Conservation (phyloP, 306 rosid species). For the Lathyrus oleraceus region DNA sequence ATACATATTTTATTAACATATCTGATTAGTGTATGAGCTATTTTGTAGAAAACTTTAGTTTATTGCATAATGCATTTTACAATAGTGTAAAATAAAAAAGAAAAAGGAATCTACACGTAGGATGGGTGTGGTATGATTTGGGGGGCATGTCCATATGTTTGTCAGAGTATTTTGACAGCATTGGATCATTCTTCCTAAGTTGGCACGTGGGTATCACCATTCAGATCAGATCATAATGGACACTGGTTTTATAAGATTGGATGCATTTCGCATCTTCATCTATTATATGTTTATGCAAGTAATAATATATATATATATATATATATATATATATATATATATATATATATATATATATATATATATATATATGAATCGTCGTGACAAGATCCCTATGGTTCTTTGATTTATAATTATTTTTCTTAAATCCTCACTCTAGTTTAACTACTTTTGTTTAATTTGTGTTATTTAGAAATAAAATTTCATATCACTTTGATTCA, state of each 20-base stretch:
- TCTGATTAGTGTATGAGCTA: slow-evolving; percentile 5
- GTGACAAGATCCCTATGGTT: too few relatives aligned
- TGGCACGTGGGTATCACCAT: slow-evolving; percentile 39
- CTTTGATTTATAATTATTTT: too few relatives aligned
- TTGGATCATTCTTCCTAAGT: slow-evolving; percentile 36
- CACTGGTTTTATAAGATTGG: slow-evolving; percentile 18
- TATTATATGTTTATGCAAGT: not conserved
- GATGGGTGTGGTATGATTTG: slow-evolving; percentile 23
- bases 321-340: too few relatives aligned
- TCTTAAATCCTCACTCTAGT: too few relatives aligned
- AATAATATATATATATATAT: not conserved
- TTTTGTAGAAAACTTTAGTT: not conserved
- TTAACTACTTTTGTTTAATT: too few relatives aligned
- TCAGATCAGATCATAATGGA: slow-evolving; percentile 34
- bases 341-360: too few relatives aligned
- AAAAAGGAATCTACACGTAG: slow-evolving; percentile 29
- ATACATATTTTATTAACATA: slow-evolving; percentile 8
- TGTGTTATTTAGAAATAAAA: too few relatives aligned
- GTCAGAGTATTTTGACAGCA: slow-evolving; percentile 37
- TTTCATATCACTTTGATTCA: too few relatives aligned
- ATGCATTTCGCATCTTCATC: slow-evolving; percentile 40
- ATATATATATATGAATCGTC: too few relatives aligned
- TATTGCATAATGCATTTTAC: not conserved
- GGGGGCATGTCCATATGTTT: slow-evolving; percentile 36
- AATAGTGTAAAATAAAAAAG: not conserved